These are phyloP conservation scores for Ormosia semicastrata DNA, from an alignment of 306 rosid species.

Conservation along the genomic window DNA sequence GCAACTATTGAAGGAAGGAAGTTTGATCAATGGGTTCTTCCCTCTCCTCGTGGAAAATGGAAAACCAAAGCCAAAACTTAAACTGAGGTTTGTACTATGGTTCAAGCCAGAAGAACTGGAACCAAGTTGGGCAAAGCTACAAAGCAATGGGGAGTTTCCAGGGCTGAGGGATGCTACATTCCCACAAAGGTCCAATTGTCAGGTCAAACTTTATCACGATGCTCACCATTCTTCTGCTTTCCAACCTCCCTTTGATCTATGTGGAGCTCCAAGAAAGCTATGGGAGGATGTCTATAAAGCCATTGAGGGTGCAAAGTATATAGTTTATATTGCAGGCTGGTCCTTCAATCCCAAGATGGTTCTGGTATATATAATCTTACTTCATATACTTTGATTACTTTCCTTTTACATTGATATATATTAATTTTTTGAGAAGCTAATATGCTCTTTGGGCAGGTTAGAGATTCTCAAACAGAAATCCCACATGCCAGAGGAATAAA, in stretches of 20 bases:
- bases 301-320: slow-evolving; percentile 71
- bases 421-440: background rate
- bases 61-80: slow-evolving; percentile 61
- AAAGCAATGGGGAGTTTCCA: slow-evolving; percentile 50
- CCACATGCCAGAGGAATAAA: slow-evolving; percentile 74
- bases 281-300: slow-evolving; percentile 92
- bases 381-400: too few relatives aligned
- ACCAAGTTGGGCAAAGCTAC: slow-evolving; percentile 59
- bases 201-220: slow-evolving; percentile 87
- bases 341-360: slow-evolving; percentile 76
- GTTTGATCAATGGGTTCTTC: slow-evolving; percentile 62
- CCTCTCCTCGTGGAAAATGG: slow-evolving; percentile 72
- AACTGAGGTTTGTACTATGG: slow-evolving; percentile 72
- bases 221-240: slow-evolving; percentile 77
- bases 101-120: slow-evolving; percentile 77
- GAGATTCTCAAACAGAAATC: slow-evolving; percentile 72
- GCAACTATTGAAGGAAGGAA: slow-evolving; percentile 48
- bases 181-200: slow-evolving; percentile 70
- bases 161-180: slow-evolving; percentile 68
- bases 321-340: slow-evolving; percentile 91
- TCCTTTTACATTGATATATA: background rate
- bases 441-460: slow-evolving; percentile 50
- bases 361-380: slow-evolving; percentile 54
- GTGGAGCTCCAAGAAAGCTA: slow-evolving; percentile 64
- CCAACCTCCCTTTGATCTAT: slow-evolving; percentile 56